Base-by-base conservation (phyloP, 768 basidiomycete genomes). In the Mycena amicta region DNA sequence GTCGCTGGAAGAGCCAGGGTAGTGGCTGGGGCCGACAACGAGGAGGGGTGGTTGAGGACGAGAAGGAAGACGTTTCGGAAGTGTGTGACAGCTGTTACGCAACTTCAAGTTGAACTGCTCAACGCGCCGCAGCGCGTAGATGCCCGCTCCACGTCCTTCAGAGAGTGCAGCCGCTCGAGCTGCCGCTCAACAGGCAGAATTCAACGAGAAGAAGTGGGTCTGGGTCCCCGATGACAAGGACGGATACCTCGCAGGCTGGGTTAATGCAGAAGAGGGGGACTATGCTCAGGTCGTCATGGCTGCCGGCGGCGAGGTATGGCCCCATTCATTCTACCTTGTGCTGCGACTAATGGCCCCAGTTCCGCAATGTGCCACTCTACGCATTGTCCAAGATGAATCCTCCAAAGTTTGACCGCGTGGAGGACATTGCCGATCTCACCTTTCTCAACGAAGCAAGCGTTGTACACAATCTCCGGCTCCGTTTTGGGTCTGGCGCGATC, bases 381-480 rank as follows among this genome's bases (percentile, higher is more conserved):
- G 84, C 87, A 22, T 74, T 97, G 39, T 92, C 89, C 68, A 95
- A 95, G 79, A 96, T 96, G 95, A 98, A 98, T 68, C 95, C 95
- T 25, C 95, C 95, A 45, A 97, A 98, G 75, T 99, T 98, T 72
- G 95, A 98, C 77, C 85, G 93, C 29, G 95, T 95, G 3, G 93
- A 95, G 64, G 97, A 99, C 72, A 98, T 98, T 63, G 97, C 97
- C 40, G 95, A 98, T 76, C 81, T 99, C 61, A 98, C 97, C 0
- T 97, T 94, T 76, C 79, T 98, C 57, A 98, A 98, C 71, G 97
- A 99, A 80, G 95, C 97, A 12, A 94, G 92, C 66, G 97, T 99
- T 43, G 95, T 98, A n/a, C 93, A 98, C 71, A 98, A 98, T 75
- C 85, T 98, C 27, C 85, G 94, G 57, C 76, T 93, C 66, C 83